These are phyloP conservation scores for Cutaneotrichosporon cavernicola DNA, from an alignment of 1,284 basidiomycete genomes.

Conservation along the genomic window DNA sequence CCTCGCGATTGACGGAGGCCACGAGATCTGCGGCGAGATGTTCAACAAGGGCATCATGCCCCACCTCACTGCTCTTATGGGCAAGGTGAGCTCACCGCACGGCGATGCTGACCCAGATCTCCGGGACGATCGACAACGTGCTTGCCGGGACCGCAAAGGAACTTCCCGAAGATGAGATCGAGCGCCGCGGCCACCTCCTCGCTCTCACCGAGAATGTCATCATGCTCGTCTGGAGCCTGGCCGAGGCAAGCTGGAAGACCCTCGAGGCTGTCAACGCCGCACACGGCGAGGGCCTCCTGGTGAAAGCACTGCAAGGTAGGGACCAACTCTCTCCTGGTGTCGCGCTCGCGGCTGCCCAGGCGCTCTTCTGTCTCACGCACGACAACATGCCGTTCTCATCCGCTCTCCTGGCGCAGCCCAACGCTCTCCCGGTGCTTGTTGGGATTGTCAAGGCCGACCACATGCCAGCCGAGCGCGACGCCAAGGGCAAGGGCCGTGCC, in stretches of 20 bases:
- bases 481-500: conserved; percentile 55
- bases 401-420: conserved; percentile 63
- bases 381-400: conserved; percentile 71
- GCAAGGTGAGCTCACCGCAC: conserved; percentile 37
- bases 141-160: conserved; percentile 50
- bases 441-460: conserved; percentile 61
- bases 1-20: conserved; percentile 87
- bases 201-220: conserved; percentile 87
- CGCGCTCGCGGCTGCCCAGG: conserved; percentile 78
- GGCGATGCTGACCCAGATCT: conserved; percentile 62
- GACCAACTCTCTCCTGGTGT: conserved; percentile 66
- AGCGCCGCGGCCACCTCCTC: conserved; percentile 70
- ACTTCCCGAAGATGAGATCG: conserved; percentile 59
- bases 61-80: conserved; percentile 51
- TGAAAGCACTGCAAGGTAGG: conserved; percentile 73
- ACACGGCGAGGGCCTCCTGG: conserved; percentile 70
- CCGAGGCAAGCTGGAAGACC: conserved; percentile 82
- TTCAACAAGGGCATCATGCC: conserved; percentile 88
- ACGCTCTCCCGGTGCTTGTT: conserved; percentile 69
- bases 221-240: conserved; percentile 83
- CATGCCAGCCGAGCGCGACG: conserved; percentile 31
- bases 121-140: conserved; percentile 67
- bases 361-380: conserved; percentile 83
- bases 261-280: conserved; percentile 79
- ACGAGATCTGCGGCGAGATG: conserved; percentile 92